Evolutionary conservation across 768 basidiomycete species (phyloP).

Genomic region (Rhizopogon sp.): DNA sequence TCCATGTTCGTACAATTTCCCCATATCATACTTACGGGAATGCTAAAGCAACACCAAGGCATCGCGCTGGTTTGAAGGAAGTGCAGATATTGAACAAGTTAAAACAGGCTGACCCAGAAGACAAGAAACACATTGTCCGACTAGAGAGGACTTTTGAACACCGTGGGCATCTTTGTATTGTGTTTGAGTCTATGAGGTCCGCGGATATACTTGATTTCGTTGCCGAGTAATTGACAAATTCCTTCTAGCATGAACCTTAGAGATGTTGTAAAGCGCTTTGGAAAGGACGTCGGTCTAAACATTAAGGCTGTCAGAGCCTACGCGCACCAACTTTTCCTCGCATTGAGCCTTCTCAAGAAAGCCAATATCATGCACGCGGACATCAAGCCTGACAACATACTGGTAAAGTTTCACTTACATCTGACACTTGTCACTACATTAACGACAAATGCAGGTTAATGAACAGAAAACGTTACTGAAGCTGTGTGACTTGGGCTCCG

Average conservation of each 20-base stretch:
- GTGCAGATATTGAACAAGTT: slow-evolving; percentile 84
- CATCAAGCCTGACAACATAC: slow-evolving; percentile 97
- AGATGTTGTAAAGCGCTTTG: slow-evolving; percentile 96
- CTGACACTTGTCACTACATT: slow-evolving; percentile 12
- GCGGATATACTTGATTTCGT: slow-evolving; percentile 12
- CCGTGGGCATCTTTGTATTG: slow-evolving; percentile 92
- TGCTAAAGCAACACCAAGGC: slow-evolving; percentile 45
- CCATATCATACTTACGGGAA: background rate
- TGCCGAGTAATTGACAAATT: slow-evolving; percentile 7
- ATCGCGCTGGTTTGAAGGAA: slow-evolving; percentile 92
- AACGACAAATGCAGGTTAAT: slow-evolving; percentile 61
- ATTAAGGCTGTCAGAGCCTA: slow-evolving; percentile 98
- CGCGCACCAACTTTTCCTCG: slow-evolving; percentile 91
- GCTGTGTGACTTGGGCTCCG: slow-evolving; percentile 95
- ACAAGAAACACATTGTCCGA: slow-evolving; percentile 95
- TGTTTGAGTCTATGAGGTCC: slow-evolving; percentile 91
- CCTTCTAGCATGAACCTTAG: slow-evolving; percentile 87
- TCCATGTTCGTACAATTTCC: slow-evolving; percentile 68
- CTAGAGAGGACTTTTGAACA: slow-evolving; percentile 95
- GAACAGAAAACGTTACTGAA: slow-evolving; percentile 92
- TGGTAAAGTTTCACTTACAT: slow-evolving; percentile 48
- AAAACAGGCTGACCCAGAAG: slow-evolving; percentile 86
- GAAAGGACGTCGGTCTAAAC: slow-evolving; percentile 95
- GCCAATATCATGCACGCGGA: slow-evolving; percentile 96
- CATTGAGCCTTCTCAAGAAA: slow-evolving; percentile 80